phyloP scores from a whole-genome alignment of 2,329 filamentous ascomycete genomes.

The Verticillium zaregamsianum region DNA sequence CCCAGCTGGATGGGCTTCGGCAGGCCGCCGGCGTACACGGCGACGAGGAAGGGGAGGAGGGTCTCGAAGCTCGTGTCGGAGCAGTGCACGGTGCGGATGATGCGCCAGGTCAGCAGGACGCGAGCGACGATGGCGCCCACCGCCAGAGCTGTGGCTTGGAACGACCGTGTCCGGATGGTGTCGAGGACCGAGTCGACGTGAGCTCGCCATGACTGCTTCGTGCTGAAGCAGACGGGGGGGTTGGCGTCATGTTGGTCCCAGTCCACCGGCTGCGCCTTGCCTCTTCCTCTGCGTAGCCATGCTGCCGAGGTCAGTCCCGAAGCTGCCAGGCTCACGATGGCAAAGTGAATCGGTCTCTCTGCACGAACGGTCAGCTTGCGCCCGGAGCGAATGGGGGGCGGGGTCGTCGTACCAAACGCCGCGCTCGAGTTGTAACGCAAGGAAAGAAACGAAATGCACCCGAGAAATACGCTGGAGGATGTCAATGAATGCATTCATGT shows the following conservation, averaged over 20 bases:
- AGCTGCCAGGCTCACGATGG: conserved; percentile 22
- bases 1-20: conserved; percentile 16
- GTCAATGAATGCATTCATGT: background rate
- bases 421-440: conserved; percentile 28
- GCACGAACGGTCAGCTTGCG: background rate
- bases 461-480: conserved; percentile 2
- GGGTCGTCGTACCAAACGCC: conserved; percentile 26
- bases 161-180: conserved; percentile 5
- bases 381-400: background rate
- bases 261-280: conserved; percentile 7
- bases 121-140: conserved; percentile 19
- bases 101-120: conserved; percentile 24
- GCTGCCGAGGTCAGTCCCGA: conserved; percentile 15
- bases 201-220: conserved; percentile 1
- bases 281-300: conserved; percentile 12
- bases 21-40: conserved; percentile 16
- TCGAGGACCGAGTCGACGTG: conserved; percentile 3
- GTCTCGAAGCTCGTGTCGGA: conserved; percentile 29
- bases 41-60: conserved; percentile 24
- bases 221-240: background rate
- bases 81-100: conserved; percentile 25
- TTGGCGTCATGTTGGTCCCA: conserved; percentile 3
- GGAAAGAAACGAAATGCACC: conserved; percentile 18
- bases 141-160: conserved; percentile 14
- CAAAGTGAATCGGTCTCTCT: conserved; percentile 31